Percentiles rank a stretch among this genome's conserved stretches.
These are phyloP conservation scores for Fusarium paranaense DNA, from an alignment of 2,329 filamentous ascomycete genomes.

Conservation along the genomic window DNA sequence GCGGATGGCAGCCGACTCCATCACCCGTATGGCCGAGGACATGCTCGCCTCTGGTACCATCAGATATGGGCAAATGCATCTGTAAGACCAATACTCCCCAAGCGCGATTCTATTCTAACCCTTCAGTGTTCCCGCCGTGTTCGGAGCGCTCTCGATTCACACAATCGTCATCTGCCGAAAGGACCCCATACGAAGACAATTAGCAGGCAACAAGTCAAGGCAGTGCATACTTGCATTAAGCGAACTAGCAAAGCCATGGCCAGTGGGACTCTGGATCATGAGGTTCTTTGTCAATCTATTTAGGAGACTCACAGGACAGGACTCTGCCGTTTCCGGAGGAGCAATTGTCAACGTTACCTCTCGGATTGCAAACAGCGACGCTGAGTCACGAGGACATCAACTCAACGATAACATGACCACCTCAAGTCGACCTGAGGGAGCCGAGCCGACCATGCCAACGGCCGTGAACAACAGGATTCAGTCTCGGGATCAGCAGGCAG, in stretches of 20 bases:
- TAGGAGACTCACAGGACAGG: constrained; percentile 26
- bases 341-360: constrained; percentile 24
- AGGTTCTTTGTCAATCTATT: constrained; percentile 35
- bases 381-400: accelerated
- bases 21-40: constrained; percentile 33
- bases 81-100: not conserved
- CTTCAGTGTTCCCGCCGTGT: constrained; percentile 18
- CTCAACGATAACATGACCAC: not conserved
- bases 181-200: constrained; percentile 22
- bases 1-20: constrained; percentile 24
- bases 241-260: constrained; percentile 33
- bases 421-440: not conserved
- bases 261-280: constrained; percentile 34
- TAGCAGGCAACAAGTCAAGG: constrained; percentile 37
- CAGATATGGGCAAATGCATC: constrained; percentile 26
- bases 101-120: not conserved
- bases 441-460: not conserved
- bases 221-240: constrained; percentile 37
- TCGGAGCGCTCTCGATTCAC: constrained; percentile 35
- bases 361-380: not conserved
- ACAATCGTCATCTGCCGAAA: constrained; percentile 33
- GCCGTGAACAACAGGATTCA: not conserved
- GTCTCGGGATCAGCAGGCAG: not conserved
- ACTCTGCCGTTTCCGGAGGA: constrained; percentile 2
- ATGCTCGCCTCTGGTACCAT: constrained; percentile 19